These are phyloP conservation scores for Diaporthe sp. DNA, from an alignment of 2,329 filamentous ascomycete genomes.

Conservation along the genomic window DNA sequence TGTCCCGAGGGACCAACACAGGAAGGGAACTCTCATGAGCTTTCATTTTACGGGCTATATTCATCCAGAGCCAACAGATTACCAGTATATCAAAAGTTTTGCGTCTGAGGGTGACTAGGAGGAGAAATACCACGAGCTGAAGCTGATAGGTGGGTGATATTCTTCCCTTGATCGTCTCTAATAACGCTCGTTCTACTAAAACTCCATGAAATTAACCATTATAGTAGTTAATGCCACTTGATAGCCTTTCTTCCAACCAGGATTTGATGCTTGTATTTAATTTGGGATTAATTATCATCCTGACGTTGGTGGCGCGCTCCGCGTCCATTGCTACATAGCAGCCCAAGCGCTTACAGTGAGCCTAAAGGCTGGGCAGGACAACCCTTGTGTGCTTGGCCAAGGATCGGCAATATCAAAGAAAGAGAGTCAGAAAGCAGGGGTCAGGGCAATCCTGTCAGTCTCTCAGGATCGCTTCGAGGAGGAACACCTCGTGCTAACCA, in stretches of 20 bases:
- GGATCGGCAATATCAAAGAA: background rate
- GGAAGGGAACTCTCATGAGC: background rate
- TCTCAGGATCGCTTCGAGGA: background rate
- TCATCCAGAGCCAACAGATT: background rate
- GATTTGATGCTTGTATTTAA: background rate
- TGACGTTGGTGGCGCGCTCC: constrained; percentile 6
- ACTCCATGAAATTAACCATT: background rate
- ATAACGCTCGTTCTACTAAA: background rate
- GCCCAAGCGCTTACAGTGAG: background rate
- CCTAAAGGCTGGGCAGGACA: background rate
- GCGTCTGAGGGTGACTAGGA: background rate
- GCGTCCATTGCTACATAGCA: background rate
- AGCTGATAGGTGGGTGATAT: background rate
- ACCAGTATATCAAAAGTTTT: background rate
- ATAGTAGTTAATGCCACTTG: background rate
- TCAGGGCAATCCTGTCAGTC: background rate
- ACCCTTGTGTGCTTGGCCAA: background rate
- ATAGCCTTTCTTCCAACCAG: background rate
- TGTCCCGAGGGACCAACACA: background rate
- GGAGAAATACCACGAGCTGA: too few species aligned
- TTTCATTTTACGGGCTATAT: background rate
- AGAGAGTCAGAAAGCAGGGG: background rate
- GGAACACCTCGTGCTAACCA: background rate
- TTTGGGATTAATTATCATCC: background rate
- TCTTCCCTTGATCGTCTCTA: background rate